Percentiles rank a stretch among this genome's conserved stretches.
Conservation (phyloP, 768 basidiomycete genomes). For the Brasilioporus rufonigricans region DNA sequence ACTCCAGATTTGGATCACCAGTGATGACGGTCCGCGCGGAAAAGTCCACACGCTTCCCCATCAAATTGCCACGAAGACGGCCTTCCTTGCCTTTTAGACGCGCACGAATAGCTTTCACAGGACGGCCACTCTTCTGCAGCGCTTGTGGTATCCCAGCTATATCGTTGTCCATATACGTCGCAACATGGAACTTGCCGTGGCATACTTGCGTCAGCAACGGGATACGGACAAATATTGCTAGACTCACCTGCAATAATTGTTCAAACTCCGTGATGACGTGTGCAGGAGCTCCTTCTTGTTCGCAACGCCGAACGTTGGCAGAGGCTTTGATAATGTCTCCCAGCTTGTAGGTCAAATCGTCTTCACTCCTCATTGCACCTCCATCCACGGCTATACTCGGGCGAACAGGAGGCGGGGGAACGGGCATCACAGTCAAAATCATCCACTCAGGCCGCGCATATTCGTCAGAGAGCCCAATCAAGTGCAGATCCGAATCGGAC, state of each 20-base stretch:
- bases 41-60: slow-evolving; percentile 99
- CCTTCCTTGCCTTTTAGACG: slow-evolving; percentile 99
- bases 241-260: slow-evolving; percentile 86
- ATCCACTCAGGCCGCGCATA: slow-evolving; percentile 99
- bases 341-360: slow-evolving; percentile 97
- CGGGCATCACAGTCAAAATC: slow-evolving; percentile 97
- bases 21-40: slow-evolving; percentile 99
- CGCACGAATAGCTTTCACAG: slow-evolving; percentile 97
- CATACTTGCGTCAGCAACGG: not conserved
- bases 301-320: slow-evolving; percentile 85
- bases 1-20: slow-evolving; percentile 93
- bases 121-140: slow-evolving; percentile 93
- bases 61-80: slow-evolving; percentile 93
- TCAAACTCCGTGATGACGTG: slow-evolving; percentile 96
- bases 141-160: slow-evolving; percentile 98
- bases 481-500: slow-evolving; percentile 79
- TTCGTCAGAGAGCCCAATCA: slow-evolving; percentile 90
- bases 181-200: slow-evolving; percentile 82
- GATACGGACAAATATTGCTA: not conserved
- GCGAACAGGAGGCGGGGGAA: slow-evolving; percentile 96
- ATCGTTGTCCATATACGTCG: slow-evolving; percentile 99
- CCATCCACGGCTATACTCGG: slow-evolving; percentile 98
- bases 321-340: slow-evolving; percentile 96
- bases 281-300: slow-evolving; percentile 95
- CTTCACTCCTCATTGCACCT: slow-evolving; percentile 94